Evolutionary conservation across 2,329 filamentous ascomycete species (phyloP), one percentile per base, ranked within the genome.

Genomic region (Botrytis tulipae): DNA sequence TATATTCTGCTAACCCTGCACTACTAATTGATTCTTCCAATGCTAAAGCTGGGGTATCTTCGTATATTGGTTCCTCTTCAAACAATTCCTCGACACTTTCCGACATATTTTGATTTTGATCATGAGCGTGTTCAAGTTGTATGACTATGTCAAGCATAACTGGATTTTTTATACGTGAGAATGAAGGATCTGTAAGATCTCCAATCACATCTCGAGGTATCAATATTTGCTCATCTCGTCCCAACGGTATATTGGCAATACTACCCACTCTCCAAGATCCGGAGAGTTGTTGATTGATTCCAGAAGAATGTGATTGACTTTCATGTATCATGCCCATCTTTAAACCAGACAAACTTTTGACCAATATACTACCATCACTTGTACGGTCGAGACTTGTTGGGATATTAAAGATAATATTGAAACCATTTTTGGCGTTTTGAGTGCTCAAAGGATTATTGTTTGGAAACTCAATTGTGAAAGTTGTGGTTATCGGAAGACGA

Each of bases 181-280:
- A 98, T 73, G 95, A 91, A 22, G 94, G 93, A 82, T 98, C 95
- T 35, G 89, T 88, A 51, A 94, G 88, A 76, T 93, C 91, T 73
- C 92, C 89, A 42, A 94, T 90, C 40, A 95, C 88, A 73, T 94
- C 90, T 37, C 92, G 89, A 65, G 92, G 87, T 76, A 98, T 88
- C 80, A 93, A 93, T 32, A 98, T 90, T 76, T 91, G 93, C 82
- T 98, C 95, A 80, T 98, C 94, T 66, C 92, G 91, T 6, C 95
- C 95, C 5, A 99, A 85, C 1, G 92, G 88, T 59, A 95, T 88
- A 77, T 92, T 93, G 60, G 93, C 94, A 75, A 97, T 90, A 62
- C 92, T 92, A 73, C 92, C 93, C 60, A 98, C 91, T 73, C 91
- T 87, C 86, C 92, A 94, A 22, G 84, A 82, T 48, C 86, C 82